Conservation (phyloP, 2,329 filamentous ascomycete species). For the Phialophora expanda region DNA sequence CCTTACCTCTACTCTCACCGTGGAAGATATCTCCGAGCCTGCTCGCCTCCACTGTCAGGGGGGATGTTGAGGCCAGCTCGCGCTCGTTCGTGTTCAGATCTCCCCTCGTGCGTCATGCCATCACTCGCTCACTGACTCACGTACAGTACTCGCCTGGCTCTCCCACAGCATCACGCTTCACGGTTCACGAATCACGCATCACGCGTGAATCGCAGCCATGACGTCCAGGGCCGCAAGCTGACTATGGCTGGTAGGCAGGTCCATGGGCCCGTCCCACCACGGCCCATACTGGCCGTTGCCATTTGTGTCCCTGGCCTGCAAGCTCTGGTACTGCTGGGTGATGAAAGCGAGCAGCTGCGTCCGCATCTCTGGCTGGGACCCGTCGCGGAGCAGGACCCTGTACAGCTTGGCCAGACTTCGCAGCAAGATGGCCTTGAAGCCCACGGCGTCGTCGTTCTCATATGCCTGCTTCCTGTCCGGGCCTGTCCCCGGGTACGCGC, state of each 20-base stretch:
- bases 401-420: constrained; percentile 33
- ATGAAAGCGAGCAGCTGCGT: constrained; percentile 24
- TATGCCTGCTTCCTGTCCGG: constrained; percentile 12
- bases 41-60: too few species aligned
- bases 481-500: constrained; percentile 27
- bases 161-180: too few species aligned
- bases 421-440: constrained; percentile 35
- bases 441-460: constrained; percentile 32
- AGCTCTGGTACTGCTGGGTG: constrained; percentile 23
- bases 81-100: not conserved
- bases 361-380: constrained; percentile 16
- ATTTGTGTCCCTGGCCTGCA: constrained; percentile 27
- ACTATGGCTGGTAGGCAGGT: constrained; percentile 33
- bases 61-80: not conserved
- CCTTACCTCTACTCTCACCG: too few species aligned
- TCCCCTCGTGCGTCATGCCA: too few species aligned
- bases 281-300: constrained; percentile 32
- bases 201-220: constrained; percentile 34
- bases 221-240: constrained; percentile 34
- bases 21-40: too few species aligned
- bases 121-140: not conserved
- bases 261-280: constrained; percentile 34
- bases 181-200: too few species aligned
- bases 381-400: constrained; percentile 15
- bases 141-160: too few species aligned